Conservation (phyloP, 257 asterid genomes). For the Forsythia viridissima region DNA sequence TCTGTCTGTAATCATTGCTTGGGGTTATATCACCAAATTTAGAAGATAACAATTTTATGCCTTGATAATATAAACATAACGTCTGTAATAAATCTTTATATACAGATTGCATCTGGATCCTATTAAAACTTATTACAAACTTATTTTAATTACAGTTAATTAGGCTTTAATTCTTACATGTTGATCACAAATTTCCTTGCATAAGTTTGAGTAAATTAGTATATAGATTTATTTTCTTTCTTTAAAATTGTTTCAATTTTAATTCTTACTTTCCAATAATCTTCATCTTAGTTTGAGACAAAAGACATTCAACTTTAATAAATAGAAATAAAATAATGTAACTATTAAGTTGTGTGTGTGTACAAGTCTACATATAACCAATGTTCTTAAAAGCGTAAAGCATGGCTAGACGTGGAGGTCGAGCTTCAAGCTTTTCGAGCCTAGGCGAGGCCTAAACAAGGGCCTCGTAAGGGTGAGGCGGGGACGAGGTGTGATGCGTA, state of each 20-base stretch:
- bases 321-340: too few relatives aligned
- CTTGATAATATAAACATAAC: slow-evolving; percentile 2
- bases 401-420: too few relatives aligned
- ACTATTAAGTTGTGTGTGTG: too few relatives aligned
- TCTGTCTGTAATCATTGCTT: slow-evolving; percentile 30
- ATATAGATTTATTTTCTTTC: not conserved
- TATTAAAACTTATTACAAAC: not conserved
- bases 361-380: too few relatives aligned
- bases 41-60: slow-evolving; percentile 28
- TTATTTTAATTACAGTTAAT: slow-evolving; percentile 16
- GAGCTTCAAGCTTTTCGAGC: too few relatives aligned
- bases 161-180: slow-evolving; percentile 25
- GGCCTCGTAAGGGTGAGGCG: too few relatives aligned
- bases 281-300: not conserved
- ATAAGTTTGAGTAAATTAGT: not conserved
- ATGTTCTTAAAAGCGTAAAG: too few relatives aligned
- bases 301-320: not conserved
- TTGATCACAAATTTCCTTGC: slow-evolving; percentile 2
- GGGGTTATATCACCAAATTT: slow-evolving; percentile 37
- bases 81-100: slow-evolving; percentile 20
- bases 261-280: not conserved
- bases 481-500: too few relatives aligned
- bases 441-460: too few relatives aligned
- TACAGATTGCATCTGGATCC: slow-evolving; percentile 21
- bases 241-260: not conserved